phyloP scores from a whole-genome alignment of 2,329 filamentous ascomycete genomes.

The Arachnomyces sp. region DNA sequence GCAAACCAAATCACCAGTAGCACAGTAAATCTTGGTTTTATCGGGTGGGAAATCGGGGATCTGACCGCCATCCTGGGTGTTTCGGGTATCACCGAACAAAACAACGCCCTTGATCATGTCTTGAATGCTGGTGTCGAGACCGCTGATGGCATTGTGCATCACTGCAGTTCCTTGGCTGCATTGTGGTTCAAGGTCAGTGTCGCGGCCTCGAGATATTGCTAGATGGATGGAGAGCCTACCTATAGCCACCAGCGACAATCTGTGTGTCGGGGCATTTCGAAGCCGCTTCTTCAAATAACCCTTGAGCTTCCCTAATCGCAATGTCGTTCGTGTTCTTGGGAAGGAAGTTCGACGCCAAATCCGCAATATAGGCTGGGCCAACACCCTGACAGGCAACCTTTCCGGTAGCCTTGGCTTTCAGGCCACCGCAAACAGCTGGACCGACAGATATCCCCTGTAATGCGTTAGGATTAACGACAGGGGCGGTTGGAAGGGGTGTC shows the following conservation, averaged over 20 bases:
- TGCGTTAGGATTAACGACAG: not conserved
- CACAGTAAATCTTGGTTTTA: conserved; percentile 19
- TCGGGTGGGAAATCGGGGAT: conserved; percentile 25
- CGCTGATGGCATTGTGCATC: conserved; percentile 32
- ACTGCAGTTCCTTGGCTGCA: conserved; percentile 36
- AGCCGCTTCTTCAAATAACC: conserved; percentile 33
- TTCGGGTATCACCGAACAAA: conserved; percentile 38
- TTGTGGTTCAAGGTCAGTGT: conserved; percentile 18
- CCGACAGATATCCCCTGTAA: conserved; percentile 23
- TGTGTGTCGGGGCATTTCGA: conserved; percentile 37
- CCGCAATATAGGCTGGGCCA: conserved; percentile 33
- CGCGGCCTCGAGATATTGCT: not conserved
- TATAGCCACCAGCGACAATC: conserved; percentile 38
- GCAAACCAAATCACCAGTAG: conserved; percentile 21
- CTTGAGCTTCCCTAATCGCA: conserved; percentile 35
- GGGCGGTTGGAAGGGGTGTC: not conserved
- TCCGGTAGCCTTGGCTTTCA: conserved; percentile 19
- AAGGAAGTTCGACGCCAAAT: conserved; percentile 29
- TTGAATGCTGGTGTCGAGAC: conserved; percentile 21
- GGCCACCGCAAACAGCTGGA: conserved; percentile 19
- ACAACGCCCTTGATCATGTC: conserved; percentile 32
- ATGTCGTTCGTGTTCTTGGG: conserved; percentile 28
- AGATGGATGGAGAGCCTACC: conserved; percentile 21
- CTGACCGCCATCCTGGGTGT: conserved; percentile 23
- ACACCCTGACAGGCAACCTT: conserved; percentile 37